Percentiles rank a stretch among this genome's conserved stretches.
These are phyloP conservation scores for Tolypocladium guangdongense DNA, from an alignment of 2,329 filamentous ascomycete genomes.

Conservation along the genomic window DNA sequence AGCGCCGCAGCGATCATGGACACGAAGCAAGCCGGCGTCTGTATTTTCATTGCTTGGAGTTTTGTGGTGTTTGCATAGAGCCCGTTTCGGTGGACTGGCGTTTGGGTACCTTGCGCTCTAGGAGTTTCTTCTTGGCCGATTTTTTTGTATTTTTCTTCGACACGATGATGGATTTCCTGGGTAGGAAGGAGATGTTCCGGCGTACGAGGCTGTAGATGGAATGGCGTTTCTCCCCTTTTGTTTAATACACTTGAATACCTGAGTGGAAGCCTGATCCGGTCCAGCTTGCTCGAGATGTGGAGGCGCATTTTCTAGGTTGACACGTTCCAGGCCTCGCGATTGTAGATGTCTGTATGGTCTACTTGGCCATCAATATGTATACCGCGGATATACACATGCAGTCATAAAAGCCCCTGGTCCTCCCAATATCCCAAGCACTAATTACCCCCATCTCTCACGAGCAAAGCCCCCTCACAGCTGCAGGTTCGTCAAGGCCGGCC, in stretches of 20 bases:
- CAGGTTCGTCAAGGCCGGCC: constrained; percentile 23
- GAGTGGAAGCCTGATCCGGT: neutral
- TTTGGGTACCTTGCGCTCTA: neutral
- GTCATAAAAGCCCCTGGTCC: neutral
- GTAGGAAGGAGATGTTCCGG: neutral
- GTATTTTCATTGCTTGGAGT: neutral
- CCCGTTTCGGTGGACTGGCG: neutral
- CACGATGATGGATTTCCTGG: neutral
- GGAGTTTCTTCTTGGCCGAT: neutral
- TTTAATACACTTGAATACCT: neutral
- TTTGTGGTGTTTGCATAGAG: neutral
- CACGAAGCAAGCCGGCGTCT: neutral
- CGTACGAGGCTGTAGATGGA: neutral
- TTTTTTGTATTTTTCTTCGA: neutral
- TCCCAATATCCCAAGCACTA: neutral
- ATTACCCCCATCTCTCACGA: neutral
- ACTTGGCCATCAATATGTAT: neutral
- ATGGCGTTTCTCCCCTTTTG: neutral
- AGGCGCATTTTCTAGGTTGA: no score
- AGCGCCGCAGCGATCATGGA: neutral
- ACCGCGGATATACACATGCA: neutral
- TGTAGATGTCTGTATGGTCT: neutral
- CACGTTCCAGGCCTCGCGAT: no score
- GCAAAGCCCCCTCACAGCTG: constrained; percentile 17
- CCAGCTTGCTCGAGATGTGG: neutral